Evolutionary conservation across 352 stramenopile species (phyloP).

Genomic region (Phytophthora tentaculata): DNA sequence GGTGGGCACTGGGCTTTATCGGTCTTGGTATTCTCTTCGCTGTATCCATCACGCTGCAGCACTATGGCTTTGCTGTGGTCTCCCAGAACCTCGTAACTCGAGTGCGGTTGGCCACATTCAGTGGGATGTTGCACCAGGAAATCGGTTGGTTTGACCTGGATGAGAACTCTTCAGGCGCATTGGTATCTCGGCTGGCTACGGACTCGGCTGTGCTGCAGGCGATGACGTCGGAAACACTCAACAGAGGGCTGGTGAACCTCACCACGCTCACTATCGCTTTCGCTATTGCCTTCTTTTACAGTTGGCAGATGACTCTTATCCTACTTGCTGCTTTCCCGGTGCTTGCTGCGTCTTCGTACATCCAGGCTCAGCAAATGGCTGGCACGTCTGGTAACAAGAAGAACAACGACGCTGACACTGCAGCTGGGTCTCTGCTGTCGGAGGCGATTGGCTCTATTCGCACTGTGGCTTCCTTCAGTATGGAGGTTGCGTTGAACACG

Average conservation of each 20-base stretch:
- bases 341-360: slow-evolving; percentile 36
- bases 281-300: slow-evolving; percentile 61
- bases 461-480: slow-evolving; percentile 65
- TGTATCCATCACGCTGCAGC: slow-evolving; percentile 52
- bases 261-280: slow-evolving; percentile 55
- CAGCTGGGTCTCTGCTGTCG: slow-evolving; percentile 46
- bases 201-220: slow-evolving; percentile 83
- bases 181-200: slow-evolving; percentile 72
- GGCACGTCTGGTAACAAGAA: slow-evolving; percentile 47
- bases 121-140: slow-evolving; percentile 76
- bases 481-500: slow-evolving; percentile 45
- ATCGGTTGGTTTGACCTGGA: slow-evolving; percentile 85
- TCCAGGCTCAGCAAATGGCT: slow-evolving; percentile 39
- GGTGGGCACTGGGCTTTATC: slow-evolving; percentile 56
- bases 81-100: slow-evolving; percentile 62
- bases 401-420: slow-evolving; percentile 59
- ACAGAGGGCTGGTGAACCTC: slow-evolving; percentile 54
- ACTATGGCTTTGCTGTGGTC: slow-evolving; percentile 67
- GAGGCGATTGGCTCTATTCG: slow-evolving; percentile 57
- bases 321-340: slow-evolving; percentile 45
- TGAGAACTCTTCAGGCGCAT: slow-evolving; percentile 73
- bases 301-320: slow-evolving; percentile 66
- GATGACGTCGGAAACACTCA: slow-evolving; percentile 74
- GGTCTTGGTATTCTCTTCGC: slow-evolving; percentile 44
- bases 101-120: slow-evolving; percentile 60